These are phyloP conservation scores for Colletotrichum karsti DNA, from an alignment of 2,329 filamentous ascomycete species.

Conservation along the genomic window DNA sequence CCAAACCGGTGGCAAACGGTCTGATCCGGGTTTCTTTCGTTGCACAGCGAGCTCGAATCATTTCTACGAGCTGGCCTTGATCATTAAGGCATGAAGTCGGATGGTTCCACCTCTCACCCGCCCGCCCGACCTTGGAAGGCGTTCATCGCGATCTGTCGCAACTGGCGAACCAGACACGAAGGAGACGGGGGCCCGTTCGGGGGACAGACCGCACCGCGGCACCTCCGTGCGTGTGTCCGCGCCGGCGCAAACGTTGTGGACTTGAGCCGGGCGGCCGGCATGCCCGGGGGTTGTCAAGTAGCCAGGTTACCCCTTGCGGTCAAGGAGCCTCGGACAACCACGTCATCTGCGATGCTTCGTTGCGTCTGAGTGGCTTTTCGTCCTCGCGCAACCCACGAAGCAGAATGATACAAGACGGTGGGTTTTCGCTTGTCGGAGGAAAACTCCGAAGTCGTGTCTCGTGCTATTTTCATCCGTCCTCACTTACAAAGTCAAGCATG, in stretches of 20 bases:
- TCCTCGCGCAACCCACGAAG: not conserved
- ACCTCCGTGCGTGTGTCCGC: slow-evolving; percentile 13
- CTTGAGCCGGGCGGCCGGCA: slow-evolving; percentile 13
- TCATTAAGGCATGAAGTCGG: not conserved
- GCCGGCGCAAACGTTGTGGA: slow-evolving; percentile 7
- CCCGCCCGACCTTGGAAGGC: not conserved
- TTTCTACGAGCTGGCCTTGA: not conserved
- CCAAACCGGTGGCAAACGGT: not conserved
- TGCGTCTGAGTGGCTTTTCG: not conserved
- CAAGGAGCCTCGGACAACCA: not conserved
- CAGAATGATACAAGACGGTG: too few species aligned
- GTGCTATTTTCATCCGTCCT: not conserved
- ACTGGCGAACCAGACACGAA: not conserved
- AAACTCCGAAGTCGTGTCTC: not conserved
- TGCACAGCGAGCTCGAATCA: too few species aligned
- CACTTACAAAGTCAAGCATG: not conserved
- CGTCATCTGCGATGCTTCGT: not conserved
- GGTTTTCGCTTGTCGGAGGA: too few species aligned
- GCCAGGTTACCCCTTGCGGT: slow-evolving; percentile 2
- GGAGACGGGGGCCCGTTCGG: not conserved
- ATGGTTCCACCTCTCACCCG: not conserved
- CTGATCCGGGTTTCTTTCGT: too few species aligned
- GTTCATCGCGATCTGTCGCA: slow-evolving; percentile 6
- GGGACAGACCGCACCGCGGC: slow-evolving; percentile 1
- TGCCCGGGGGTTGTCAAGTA: not conserved